Conservation (phyloP, 371 early-diverging fungal species). For the Mortierella sp. region DNA sequence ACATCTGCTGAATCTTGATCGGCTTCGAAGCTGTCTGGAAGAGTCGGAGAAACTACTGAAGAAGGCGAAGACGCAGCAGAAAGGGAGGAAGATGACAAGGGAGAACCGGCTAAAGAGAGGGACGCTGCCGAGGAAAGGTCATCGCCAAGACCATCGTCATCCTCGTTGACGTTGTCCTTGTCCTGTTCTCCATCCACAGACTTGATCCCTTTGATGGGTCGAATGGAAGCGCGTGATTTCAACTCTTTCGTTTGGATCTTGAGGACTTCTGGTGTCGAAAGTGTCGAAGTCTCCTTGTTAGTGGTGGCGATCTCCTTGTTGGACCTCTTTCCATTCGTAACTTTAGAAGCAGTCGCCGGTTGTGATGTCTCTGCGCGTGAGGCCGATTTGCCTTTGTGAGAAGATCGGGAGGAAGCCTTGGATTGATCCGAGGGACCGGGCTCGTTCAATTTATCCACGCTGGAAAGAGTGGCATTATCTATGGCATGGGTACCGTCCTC, state of each 20-base stretch:
- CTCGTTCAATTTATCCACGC: not conserved
- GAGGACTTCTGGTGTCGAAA: constrained; percentile 5
- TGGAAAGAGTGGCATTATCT: not conserved
- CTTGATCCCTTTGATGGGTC: constrained; percentile 21
- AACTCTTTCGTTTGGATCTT: constrained; percentile 40
- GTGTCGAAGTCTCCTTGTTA: not conserved
- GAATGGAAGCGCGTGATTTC: constrained; percentile 24
- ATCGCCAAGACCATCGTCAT: constrained; percentile 47
- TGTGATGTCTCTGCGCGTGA: not conserved
- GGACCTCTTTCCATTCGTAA: constrained; percentile 16
- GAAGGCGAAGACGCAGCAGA: constrained; percentile 50
- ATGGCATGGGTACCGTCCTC: not conserved
- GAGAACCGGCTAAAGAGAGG: constrained; percentile 32
- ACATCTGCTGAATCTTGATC: not conserved
- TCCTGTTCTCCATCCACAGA: constrained; percentile 10
- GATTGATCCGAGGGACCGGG: not conserved
- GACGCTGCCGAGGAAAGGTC: constrained; percentile 48
- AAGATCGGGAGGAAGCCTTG: not conserved
- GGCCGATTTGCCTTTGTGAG: not conserved
- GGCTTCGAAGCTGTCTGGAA: not conserved
- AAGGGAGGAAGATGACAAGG: constrained; percentile 38
- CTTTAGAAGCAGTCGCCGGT: not conserved
- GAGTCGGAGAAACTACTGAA: constrained; percentile 21
- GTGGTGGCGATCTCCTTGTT: not conserved
- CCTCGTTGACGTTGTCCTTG: constrained; percentile 17